Base-by-base conservation (phyloP, 495 filamentous ascomycete species). In the Lindgomyces ingoldianus region DNA sequence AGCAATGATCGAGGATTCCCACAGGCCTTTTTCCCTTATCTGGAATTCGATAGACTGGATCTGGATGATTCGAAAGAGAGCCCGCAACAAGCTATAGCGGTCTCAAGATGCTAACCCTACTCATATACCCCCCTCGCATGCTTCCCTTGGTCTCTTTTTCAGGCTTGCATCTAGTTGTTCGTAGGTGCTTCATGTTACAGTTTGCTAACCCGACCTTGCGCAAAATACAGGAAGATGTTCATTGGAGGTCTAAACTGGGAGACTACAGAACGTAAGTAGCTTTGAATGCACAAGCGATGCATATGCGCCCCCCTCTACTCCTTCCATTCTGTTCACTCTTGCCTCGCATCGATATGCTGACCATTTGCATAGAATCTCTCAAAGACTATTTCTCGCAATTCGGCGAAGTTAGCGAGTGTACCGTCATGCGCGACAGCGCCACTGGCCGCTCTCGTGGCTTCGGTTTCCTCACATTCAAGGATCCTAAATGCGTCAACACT, bases 161-260 rank as follows among this genome's bases (percentile, higher is more conserved):
- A 6, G 6, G 6, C 14, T 14, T 6, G 33, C 14, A 14, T 39
- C 33, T 14, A 6, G 33, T 6, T 39, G 33, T 39, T 39, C 14
- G 33, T n/a, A 39, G 33, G 14, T 39, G 33, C 33, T 39, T 39
- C 33, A 39, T 39, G 33, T 6, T 39, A 14, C 33, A 39, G 14
- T 39, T 14, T 39, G 33, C 33, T 39, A 14, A 39, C 33, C 6
- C 33, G 33, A 6, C 33, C 6, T 39, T 39, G 6, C 33, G 33
- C 33, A 14, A 39, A 65, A 55, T 71, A 56, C 75, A 98, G 94
- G 69, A 98, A 98, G 79, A 98, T 98, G 94, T 98, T 98, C 70
- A 98, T 98, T 79, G 94, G 94, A 70, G 94, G 94, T 18, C 80
- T 98, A 67, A 98, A 98, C 74, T 98, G 94, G 94, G 94, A 98